Evolutionary conservation across 148 eudicot species (phyloP).

Genomic region (Amaranthus palmeri): DNA sequence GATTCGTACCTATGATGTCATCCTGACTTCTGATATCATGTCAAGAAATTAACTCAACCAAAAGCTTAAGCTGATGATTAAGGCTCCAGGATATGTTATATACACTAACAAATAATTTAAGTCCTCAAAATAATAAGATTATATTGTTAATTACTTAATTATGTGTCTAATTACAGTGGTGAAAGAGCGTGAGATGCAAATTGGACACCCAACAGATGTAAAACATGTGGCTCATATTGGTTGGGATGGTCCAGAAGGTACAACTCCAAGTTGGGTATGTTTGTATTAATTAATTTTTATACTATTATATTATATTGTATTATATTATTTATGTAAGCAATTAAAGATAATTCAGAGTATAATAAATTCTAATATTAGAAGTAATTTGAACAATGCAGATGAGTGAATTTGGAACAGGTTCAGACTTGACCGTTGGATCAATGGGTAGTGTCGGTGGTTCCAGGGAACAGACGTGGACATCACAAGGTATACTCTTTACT

Average conservation of each 20-base stretch:
- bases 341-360: no score
- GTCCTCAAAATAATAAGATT: no score
- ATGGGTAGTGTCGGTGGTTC: conserved; percentile 34
- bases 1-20: no score
- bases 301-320: no score
- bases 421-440: conserved; percentile 28
- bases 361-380: no score
- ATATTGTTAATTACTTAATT: neutral
- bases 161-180: conserved; percentile 31
- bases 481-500: conserved; percentile 28
- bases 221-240: conserved; percentile 90
- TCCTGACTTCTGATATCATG: no score
- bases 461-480: conserved; percentile 37
- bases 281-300: no score
- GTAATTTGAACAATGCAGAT: conserved; percentile 26
- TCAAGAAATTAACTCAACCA: no score
- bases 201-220: conserved; percentile 81
- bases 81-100: no score
- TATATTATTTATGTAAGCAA: no score
- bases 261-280: conserved; percentile 75
- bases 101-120: no score
- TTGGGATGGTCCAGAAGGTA: conserved; percentile 65
- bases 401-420: conserved; percentile 36
- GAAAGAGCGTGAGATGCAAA: conserved; percentile 71
- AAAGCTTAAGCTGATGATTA: no score